These are phyloP conservation scores for Mycena sp. DNA, from an alignment of 1,284 basidiomycete species.

Conservation along the genomic window DNA sequence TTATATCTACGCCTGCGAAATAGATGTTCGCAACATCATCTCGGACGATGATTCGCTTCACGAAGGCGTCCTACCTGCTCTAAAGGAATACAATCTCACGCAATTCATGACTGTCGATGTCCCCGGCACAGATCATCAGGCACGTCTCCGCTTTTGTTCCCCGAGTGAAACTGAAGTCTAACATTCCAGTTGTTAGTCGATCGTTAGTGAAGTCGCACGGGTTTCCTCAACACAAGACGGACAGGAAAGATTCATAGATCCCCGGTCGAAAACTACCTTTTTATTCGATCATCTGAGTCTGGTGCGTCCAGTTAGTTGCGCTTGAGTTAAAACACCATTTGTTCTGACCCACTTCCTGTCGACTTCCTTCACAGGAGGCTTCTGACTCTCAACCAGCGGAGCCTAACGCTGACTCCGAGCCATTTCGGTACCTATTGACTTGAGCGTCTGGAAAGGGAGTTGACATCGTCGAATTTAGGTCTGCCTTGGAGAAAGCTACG, in stretches of 20 bases:
- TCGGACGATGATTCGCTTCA: conserved; percentile 86
- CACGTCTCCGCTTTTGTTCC: conserved; percentile 41
- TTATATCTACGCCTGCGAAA: conserved; percentile 22
- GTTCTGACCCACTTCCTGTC: conserved; percentile 18
- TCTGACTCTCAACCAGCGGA: conserved; percentile 74
- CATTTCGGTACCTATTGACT: conserved; percentile 70
- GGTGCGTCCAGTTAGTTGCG: conserved; percentile 54
- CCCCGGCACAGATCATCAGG: conserved; percentile 77
- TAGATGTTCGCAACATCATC: conserved; percentile 91
- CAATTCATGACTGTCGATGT: conserved; percentile 89
- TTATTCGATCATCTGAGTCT: conserved; percentile 83
- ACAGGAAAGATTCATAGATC: conserved; percentile 83
- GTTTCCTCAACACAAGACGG: conserved; percentile 49
- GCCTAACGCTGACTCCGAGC: conserved; percentile 72
- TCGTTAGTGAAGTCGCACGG: conserved; percentile 77
- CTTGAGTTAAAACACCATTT: conserved; percentile 6
- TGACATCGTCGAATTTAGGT: conserved; percentile 48
- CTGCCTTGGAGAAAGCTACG: conserved; percentile 73
- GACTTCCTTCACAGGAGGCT: conserved; percentile 64
- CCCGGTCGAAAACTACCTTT: conserved; percentile 80
- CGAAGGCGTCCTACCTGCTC: conserved; percentile 76
- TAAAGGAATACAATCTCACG: conserved; percentile 84
- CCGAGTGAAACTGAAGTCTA: conserved; percentile 21
- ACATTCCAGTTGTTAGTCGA: conserved; percentile 58
- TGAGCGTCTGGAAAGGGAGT: not conserved